phyloP scores from a whole-genome alignment of 176 grass and related monocot genomes.

The Rhynchospora breviuscula region DNA sequence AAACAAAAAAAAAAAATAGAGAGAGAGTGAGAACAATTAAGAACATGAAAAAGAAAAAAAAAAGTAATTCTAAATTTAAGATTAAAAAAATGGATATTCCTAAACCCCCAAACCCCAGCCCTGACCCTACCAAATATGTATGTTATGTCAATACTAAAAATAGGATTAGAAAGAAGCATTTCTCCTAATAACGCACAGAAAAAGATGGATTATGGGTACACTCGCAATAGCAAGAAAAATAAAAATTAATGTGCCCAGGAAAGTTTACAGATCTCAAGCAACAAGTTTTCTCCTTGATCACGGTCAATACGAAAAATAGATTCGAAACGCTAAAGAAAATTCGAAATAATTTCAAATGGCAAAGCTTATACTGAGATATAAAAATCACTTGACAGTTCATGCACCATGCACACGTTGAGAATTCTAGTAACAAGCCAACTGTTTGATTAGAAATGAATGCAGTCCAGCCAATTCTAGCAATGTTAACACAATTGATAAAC shows the following conservation, averaged over 20 bases:
- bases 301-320: slow-evolving; percentile 4
- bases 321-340: background rate
- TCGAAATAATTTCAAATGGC: background rate
- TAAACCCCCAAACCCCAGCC: background rate
- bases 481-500: too few species aligned
- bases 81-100: slow-evolving; percentile 1
- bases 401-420: too few species aligned
- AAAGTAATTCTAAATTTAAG: background rate
- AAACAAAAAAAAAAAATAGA: background rate
- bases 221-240: slow-evolving; percentile 5
- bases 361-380: background rate
- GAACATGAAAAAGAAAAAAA: background rate
- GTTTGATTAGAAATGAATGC: too few species aligned
- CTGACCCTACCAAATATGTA: background rate
- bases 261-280: slow-evolving; percentile 22
- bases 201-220: background rate
- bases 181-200: background rate
- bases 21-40: background rate
- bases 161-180: background rate
- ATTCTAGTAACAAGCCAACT: too few species aligned
- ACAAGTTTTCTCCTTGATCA: slow-evolving; percentile 16
- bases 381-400: too few species aligned
- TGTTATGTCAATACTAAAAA: slow-evolving; percentile 7
- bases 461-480: too few species aligned
- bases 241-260: background rate